Conservation (phyloP, 2,329 filamentous ascomycete species). For the Penicillium janthinellum region DNA sequence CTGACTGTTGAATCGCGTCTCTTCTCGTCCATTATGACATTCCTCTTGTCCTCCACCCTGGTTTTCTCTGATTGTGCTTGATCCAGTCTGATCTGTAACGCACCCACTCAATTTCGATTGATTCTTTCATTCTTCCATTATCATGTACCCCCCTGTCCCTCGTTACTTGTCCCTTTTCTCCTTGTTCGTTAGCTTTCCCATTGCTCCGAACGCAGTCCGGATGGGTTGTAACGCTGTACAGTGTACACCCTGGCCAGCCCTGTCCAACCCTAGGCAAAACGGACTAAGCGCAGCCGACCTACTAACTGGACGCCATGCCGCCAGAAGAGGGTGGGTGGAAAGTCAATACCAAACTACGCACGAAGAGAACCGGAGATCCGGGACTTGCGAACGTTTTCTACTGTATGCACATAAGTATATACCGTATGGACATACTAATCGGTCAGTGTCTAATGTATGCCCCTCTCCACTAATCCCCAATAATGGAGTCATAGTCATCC, state of each 20-base stretch:
- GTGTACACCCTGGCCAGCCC: not conserved
- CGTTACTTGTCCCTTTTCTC: not conserved
- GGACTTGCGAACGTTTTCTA: not conserved
- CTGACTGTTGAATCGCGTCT: not conserved
- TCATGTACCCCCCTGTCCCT: not conserved
- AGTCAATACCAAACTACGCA: not conserved
- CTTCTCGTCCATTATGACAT: not conserved
- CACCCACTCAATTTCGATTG: not conserved
- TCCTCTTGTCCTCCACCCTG: not conserved
- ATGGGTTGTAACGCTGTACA: constrained; percentile 13
- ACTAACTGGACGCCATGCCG: constrained; percentile 1
- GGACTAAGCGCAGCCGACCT: constrained; percentile 16
- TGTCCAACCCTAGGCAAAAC: constrained; percentile 1
- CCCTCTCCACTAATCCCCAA: not conserved
- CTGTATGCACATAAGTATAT: no score
- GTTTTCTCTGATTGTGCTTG: not conserved
- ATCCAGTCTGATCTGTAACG: not conserved
- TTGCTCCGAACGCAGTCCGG: constrained; percentile 10
- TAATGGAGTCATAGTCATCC: not conserved
- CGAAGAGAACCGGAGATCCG: not conserved
- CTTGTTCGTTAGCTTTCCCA: not conserved
- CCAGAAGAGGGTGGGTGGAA: not conserved
- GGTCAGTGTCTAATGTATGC: not conserved
- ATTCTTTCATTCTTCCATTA: not conserved
- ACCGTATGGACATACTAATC: not conserved